Evolutionary conservation across 305 asterid genomes (phyloP), one percentile per base, ranked within the genome.

Genomic region (Rubia peregrina): DNA sequence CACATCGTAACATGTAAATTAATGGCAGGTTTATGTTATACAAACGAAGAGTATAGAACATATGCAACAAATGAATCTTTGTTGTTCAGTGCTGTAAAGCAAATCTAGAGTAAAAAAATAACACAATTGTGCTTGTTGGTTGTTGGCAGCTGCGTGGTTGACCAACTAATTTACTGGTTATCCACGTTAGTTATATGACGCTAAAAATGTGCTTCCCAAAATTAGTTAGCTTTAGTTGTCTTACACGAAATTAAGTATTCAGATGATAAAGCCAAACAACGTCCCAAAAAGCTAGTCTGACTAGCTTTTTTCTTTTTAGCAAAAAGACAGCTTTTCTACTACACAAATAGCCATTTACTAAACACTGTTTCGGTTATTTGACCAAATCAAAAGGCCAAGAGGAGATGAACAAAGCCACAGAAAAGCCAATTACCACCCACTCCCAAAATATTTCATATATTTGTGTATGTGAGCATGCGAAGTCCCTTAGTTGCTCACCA

Each of bases 1-100:
- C 59, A 61, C 33, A 75, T 24, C 41, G 66, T 22, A 78, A 72
- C 53, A 17, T 49, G 30, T 0, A 65, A 57, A 77, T 16, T 65
- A 51, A 48, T 38, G 41, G 59, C 9, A 46, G 61, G 41, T 59
- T 21, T 26, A 36, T 26, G 33, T 40, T 43, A 61, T 51, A 51
- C 57, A 24, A 13, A 6, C 22, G 9, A 55, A 61, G 9, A 61
- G 26, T 38, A 40, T 11, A 21, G 64, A 36, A 64, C 33, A 7
- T 51, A 17, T 7, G 22, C 6, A 24, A 3, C 57, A 30, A 68
- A 49, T 17, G 65, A 62, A 43, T 24, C 59, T 22, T 49, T 40
- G 26, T 17, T 9, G 22, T 48, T 17, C 59, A 42, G 24, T 30
- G 64, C 3, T 55, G 26, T 6, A 55, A 17, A 55, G 26, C 24